Percentiles rank a stretch among this genome's conserved stretches.
Evolutionary conservation across 176 grass and related monocot genomes (phyloP).

Genomic region (Oryza glaberrima): DNA sequence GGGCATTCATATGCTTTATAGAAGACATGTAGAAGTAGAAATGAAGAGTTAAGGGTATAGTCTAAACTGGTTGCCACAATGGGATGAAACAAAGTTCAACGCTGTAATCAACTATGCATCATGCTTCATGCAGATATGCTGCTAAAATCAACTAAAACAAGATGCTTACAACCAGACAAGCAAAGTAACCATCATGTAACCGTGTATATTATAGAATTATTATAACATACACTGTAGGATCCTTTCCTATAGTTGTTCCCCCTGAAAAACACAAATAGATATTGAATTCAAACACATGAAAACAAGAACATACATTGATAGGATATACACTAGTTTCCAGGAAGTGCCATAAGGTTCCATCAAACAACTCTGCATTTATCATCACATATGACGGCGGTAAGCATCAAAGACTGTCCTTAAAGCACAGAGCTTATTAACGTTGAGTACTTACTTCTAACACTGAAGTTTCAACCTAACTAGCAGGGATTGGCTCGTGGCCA

Average conservation of each 20-base stretch:
- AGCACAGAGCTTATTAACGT: neutral
- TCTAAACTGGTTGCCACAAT: neutral
- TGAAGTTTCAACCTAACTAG: neutral
- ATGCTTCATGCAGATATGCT: neutral
- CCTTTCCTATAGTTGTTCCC: too few relatives aligned
- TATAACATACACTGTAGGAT: too few relatives aligned
- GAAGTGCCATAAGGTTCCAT: neutral
- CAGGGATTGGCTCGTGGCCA: too few relatives aligned
- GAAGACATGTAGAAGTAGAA: too few relatives aligned
- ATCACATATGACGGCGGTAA: neutral
- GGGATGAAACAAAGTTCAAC: neutral
- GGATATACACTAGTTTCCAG: conserved; percentile 4
- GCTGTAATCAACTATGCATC: neutral
- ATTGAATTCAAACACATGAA: neutral
- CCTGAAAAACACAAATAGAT: neutral
- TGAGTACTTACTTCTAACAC: neutral
- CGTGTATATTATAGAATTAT: too few relatives aligned
- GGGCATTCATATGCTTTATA: too few relatives aligned
- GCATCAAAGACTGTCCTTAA: neutral
- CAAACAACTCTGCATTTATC: neutral
- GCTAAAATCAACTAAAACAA: neutral
- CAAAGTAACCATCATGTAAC: conserved; percentile 26
- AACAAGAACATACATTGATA: neutral
- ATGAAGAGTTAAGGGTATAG: neutral
- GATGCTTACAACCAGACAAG: neutral